Base-by-base conservation (phyloP, 768 basidiomycete species). In the Naganishia kalamii region DNA sequence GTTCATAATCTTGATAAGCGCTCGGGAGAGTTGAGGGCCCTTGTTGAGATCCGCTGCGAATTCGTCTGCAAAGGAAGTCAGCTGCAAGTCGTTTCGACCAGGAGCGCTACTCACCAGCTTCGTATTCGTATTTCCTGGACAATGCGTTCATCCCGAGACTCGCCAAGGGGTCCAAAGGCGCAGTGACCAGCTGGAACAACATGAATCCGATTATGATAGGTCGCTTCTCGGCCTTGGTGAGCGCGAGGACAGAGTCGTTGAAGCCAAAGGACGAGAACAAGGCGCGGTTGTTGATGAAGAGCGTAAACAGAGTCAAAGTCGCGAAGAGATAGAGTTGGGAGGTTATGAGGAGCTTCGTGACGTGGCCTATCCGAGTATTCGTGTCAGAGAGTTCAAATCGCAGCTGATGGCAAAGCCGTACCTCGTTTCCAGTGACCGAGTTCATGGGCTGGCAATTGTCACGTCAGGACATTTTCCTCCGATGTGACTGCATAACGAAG, bases 381-480 rank as follows among this genome's bases (percentile, higher is more conserved):
- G 46, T 32, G 23, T 35, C 21, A 47, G 62, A 27, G 29, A 47
- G 62, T 66, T 32, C 41, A n/a, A n/a, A 41, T 37, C 33, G 8
- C 25, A 44, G 7, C 11, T 8, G 19, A 63, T 4, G 32, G 29
- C 10, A 44, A 6, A n/a, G 21, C 63, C 72, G 54, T 44, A 78
- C 77, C 82, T 80, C 86, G 86, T 74, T 88, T 90, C 92, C 94
- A 98, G 80, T 98, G 94, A 0, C 94, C 94, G 37, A 97, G 87
- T 72, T 97, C 93, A 78, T 98, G 93, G 0, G 92, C 92, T 86
- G 68, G 13, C 54, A 46, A 41, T 62, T 11, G 62, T 47, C 25
- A 47, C 46, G 62, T n/a, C 40, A 43, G 29, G 21, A 33, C 17
- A 32, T n/a, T 15, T 37, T 11, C 12, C 33, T 11, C 35, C 3